Evolutionary conservation across 192 early-diverging fungal genomes (phyloP).

Genomic region (Kickxella alabastrina): DNA sequence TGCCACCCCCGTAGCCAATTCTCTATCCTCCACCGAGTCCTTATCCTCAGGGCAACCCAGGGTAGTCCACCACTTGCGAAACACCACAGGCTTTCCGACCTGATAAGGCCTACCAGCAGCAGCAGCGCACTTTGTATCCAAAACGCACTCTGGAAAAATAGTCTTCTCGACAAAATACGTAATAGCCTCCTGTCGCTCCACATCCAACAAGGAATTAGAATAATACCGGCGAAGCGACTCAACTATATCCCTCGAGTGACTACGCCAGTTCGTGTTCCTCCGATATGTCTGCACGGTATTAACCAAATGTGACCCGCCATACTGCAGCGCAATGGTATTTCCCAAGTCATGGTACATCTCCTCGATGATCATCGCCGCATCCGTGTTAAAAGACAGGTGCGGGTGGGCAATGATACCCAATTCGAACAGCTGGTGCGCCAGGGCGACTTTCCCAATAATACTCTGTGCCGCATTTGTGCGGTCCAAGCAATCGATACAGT

Average conservation of each 20-base stretch:
- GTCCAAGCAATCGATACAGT: conserved; percentile 98
- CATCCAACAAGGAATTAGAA: conserved; percentile 92
- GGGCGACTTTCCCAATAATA: conserved; percentile 88
- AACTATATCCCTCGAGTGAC: conserved; percentile 93
- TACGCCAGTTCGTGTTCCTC: conserved; percentile 90
- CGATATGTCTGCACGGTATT: conserved; percentile 98
- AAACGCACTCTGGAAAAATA: conserved; percentile 24
- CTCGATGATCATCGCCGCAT: conserved; percentile 88
- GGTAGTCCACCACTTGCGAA: conserved; percentile 40
- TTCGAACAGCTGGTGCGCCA: conserved; percentile 88
- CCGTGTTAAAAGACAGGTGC: conserved; percentile 83
- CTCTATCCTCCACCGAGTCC: too few relatives aligned
- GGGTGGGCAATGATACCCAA: conserved; percentile 80
- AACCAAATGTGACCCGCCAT: conserved; percentile 96
- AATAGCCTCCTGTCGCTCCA: conserved; percentile 96
- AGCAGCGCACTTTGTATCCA: too few relatives aligned
- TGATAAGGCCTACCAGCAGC: conserved; percentile 33
- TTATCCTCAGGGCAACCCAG: conserved; percentile 13
- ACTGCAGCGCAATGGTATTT: conserved; percentile 92
- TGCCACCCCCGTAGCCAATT: too few relatives aligned
- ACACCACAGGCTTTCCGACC: conserved; percentile 34
- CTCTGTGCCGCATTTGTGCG: conserved; percentile 97
- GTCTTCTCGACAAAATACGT: conserved; percentile 71
- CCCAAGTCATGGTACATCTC: conserved; percentile 98
- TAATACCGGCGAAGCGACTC: conserved; percentile 90